Percentiles rank a stretch among this genome's conserved stretches.
These are phyloP conservation scores for Shiraia sp. DNA, from an alignment of 2,329 filamentous ascomycete genomes.

Conservation along the genomic window DNA sequence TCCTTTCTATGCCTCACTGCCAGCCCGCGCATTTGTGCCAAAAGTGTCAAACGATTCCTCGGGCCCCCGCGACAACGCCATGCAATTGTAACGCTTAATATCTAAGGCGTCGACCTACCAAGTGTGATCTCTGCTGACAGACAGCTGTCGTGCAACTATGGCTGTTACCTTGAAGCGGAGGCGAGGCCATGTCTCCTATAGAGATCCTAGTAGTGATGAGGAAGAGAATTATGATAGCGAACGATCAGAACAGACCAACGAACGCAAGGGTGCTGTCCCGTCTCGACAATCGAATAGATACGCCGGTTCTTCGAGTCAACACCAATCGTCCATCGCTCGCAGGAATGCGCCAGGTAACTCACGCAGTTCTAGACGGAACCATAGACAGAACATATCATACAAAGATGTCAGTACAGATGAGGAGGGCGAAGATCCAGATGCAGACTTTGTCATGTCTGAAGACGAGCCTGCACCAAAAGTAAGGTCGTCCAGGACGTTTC, in stretches of 20 bases:
- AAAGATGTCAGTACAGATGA: constrained; percentile 39
- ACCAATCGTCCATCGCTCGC: constrained; percentile 5
- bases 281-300: constrained; percentile 32
- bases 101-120: no score
- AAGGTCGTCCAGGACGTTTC: constrained; percentile 8
- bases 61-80: no score
- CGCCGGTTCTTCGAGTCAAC: constrained; percentile 15
- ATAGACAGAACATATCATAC: constrained; percentile 31
- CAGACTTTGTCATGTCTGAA: constrained; percentile 27
- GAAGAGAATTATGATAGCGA: constrained; percentile 28
- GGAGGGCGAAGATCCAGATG: constrained; percentile 30
- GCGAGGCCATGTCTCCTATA: constrained; percentile 41
- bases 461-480: constrained; percentile 17
- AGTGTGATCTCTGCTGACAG: no score
- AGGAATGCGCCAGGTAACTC: constrained; percentile 1
- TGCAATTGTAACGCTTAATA: no score
- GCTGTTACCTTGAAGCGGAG: constrained; percentile 40
- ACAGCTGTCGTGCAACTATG: constrained; percentile 20
- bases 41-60: no score
- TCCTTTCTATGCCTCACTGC: neutral
- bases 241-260: constrained; percentile 10
- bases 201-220: constrained; percentile 42
- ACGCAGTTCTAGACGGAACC: constrained; percentile 14
- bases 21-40: neutral
- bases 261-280: constrained; percentile 21